These are phyloP conservation scores for Camellia lanceoleosa DNA, from an alignment of 148 eudicot genomes.

Conservation along the genomic window DNA sequence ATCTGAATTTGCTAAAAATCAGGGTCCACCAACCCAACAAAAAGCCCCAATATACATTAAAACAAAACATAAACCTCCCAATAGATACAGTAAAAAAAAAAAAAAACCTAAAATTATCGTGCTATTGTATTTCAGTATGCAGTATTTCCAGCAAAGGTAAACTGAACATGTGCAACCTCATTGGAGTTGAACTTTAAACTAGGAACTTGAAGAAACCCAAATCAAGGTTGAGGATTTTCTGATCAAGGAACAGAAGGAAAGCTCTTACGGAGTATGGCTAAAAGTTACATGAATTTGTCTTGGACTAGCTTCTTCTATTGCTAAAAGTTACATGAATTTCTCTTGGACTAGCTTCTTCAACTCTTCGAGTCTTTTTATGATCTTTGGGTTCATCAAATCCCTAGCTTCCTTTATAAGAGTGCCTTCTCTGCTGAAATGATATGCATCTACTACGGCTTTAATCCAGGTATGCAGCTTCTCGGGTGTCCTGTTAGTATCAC, in stretches of 20 bases:
- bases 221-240: constrained; percentile 5
- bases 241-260: not conserved
- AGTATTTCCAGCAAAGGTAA: not conserved
- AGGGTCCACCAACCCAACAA: no score
- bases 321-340: constrained; percentile 56
- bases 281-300: constrained; percentile 66
- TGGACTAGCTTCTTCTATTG: constrained; percentile 45
- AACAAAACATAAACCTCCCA: not conserved
- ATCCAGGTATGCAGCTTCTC: constrained; percentile 63
- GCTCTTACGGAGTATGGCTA: not conserved
- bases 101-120: not conserved
- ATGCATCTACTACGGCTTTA: constrained; percentile 60
- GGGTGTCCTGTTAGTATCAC: constrained; percentile 66
- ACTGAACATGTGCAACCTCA: not conserved
- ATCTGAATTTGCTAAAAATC: no score
- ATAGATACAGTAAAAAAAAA: not conserved
- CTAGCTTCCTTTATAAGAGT: constrained; percentile 67
- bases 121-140: not conserved
- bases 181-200: not conserved
- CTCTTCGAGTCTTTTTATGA: constrained; percentile 58
- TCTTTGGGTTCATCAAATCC: constrained; percentile 68
- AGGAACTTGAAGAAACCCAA: not conserved
- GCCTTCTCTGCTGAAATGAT: constrained; percentile 75
- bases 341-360: constrained; percentile 61
- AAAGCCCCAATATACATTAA: no score